Percentiles rank a stretch among this genome's conserved stretches.
Evolutionary conservation across 305 asterid genomes (phyloP).

Genomic region (Andrographis paniculata): DNA sequence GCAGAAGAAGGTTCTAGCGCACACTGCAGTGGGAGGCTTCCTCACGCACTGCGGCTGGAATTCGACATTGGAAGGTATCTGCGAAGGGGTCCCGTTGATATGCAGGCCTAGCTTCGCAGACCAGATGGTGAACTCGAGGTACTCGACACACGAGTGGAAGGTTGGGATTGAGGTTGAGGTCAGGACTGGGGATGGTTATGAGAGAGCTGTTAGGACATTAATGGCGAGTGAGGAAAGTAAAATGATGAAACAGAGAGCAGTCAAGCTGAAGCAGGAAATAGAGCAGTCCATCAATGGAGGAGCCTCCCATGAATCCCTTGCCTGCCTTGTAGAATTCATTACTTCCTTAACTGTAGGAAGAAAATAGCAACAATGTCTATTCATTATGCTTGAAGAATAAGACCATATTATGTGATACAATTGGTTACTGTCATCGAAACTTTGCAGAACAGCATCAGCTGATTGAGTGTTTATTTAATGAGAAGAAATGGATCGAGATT

Average conservation of each 20-base stretch:
- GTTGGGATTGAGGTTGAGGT: slow-evolving; percentile 27
- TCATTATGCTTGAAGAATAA: too few species aligned
- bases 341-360: background rate
- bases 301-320: background rate
- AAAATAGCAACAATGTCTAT: too few species aligned
- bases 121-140: slow-evolving; percentile 30
- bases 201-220: slow-evolving; percentile 21
- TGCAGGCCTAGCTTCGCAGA: slow-evolving; percentile 33
- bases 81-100: slow-evolving; percentile 37
- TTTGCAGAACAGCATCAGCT: too few species aligned
- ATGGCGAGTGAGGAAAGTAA: slow-evolving; percentile 23
- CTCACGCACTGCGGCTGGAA: too few species aligned
- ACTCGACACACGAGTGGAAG: slow-evolving; percentile 27
- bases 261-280: slow-evolving; percentile 10
- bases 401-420: too few species aligned
- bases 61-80: too few species aligned
- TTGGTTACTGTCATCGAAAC: too few species aligned
- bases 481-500: too few species aligned
- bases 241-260: slow-evolving; percentile 21
- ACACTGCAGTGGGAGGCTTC: too few species aligned
- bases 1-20: too few species aligned
- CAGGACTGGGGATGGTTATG: slow-evolving; percentile 8
- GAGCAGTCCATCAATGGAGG: background rate
- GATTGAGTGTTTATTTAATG: too few species aligned
- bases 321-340: slow-evolving; percentile 7